Evolutionary conservation across 495 filamentous ascomycete species (phyloP).

Genomic region (Talaromyces wortmannii): DNA sequence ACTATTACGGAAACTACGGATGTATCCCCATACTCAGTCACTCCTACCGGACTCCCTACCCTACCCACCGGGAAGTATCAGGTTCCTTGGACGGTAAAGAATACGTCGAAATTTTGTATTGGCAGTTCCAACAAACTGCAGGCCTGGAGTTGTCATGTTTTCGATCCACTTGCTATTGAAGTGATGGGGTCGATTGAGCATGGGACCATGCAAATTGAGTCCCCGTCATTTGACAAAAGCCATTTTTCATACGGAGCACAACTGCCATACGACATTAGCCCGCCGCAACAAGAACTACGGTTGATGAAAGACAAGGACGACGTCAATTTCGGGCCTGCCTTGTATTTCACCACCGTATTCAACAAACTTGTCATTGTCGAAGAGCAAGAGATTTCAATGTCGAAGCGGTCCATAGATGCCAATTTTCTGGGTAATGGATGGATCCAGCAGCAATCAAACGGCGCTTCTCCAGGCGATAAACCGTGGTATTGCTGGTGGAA

Average conservation of each 20-base stretch:
- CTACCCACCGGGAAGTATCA: slow-evolving; percentile 59
- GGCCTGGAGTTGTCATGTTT: slow-evolving; percentile 62
- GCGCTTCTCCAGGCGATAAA: slow-evolving; percentile 52
- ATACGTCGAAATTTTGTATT: slow-evolving; percentile 61
- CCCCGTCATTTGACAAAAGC: slow-evolving; percentile 23
- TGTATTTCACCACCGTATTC: slow-evolving; percentile 62
- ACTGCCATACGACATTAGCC: slow-evolving; percentile 45
- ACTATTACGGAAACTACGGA: slow-evolving; percentile 56
- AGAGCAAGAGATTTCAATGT: slow-evolving; percentile 24
- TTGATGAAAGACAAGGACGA: slow-evolving; percentile 62
- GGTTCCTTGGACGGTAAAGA: slow-evolving; percentile 51
- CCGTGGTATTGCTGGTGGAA: slow-evolving; percentile 93
- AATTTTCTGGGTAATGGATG: slow-evolving; percentile 1
- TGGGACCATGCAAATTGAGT: slow-evolving; percentile 19
- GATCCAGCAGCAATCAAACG: slow-evolving; percentile 33
- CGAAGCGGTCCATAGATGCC: slow-evolving; percentile 7
- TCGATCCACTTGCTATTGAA: slow-evolving; percentile 32
- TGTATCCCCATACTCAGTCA: slow-evolving; percentile 51
- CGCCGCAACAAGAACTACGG: slow-evolving; percentile 38
- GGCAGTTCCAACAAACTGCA: slow-evolving; percentile 46
- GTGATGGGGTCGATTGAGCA: slow-evolving; percentile 14
- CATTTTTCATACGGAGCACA: slow-evolving; percentile 68
- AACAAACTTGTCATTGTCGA: slow-evolving; percentile 78
- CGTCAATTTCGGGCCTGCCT: slow-evolving; percentile 60
- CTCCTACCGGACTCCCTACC: slow-evolving; percentile 48